Evolutionary conservation across 352 stramenopile genomes (phyloP), one percentile per base, ranked within the genome.

Genomic region (Pythium coloratum): DNA sequence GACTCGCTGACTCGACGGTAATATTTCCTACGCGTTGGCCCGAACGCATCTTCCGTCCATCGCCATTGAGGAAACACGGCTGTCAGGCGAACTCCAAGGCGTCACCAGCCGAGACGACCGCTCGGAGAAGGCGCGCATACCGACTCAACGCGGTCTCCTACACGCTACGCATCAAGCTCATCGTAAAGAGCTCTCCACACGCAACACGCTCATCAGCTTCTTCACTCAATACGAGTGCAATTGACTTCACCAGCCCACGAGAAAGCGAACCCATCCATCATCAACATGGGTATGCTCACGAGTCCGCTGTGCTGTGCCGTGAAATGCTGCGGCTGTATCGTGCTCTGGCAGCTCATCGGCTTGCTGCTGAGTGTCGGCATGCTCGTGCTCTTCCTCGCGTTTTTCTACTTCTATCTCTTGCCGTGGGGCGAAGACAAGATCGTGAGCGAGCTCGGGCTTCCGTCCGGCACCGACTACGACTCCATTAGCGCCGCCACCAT

Each of bases 341-440:
- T 81, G 55, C 69, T 93, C 53, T 81, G 82, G 62, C 82, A 93
- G 75, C 75, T 93, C 61, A 81, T 88, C 47, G 75, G 70, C 26
- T 62, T 93, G 53, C 70, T 91, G 54, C 53, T 94, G 55, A 81
- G 76, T 20, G 69, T 91, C 24, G 78, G 53, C 32, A 54, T 84
- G 62, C 61, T 94, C 63, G 72, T 73, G 30, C 73, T 76, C 8
- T 79, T 94, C 60, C 62, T 80, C 33, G 68, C 88, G 42, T 32
- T 76, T 28, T 95, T 93, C 73, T 87, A 91, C 50, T 76, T 86
- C 63, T 94, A 88, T 70, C 59, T 72, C 6, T 63, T 93, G 12
- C 84, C 84, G 16, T 95, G 85, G 85, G 85, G 87, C 40, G 82
- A 93, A 60, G 73, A 89, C 63, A 76, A 89, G 70, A 88, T 95